Base-by-base conservation (phyloP, 2,329 filamentous ascomycete genomes). In the Rhinocladiella similis region DNA sequence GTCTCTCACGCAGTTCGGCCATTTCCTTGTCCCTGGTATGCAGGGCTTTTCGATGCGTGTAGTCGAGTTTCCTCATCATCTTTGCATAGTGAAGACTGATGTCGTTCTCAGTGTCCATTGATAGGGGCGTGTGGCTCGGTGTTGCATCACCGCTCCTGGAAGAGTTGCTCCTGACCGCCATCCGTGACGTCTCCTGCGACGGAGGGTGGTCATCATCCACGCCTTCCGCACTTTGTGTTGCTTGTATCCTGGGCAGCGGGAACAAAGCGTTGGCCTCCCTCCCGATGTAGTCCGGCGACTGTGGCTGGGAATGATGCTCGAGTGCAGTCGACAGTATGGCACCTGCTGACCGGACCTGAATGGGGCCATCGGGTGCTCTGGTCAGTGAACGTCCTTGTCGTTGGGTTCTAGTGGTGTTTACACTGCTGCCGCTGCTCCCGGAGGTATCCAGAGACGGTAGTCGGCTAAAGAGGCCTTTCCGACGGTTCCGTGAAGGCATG, bases 51-150 rank as follows among this genome's bases (percentile, higher is more conserved):
- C 68, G 63, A 49, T 70, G 64, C 14, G 67, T 61, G 3, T 64
- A 66, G 47, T 70, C 69, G 25, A 70, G 62, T 45, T 62, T 69
- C 41, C 68, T 64, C 52, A 70, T 68, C 52, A 70, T 56, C 9
- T 64, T 56, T 19, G 63, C 63, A 52, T 69, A 70, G 47, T 69
- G 67, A 49, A 66, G 50, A 27, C 54, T 58, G 29, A 65, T 66
- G 22, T 69, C 67, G 50, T 69, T 69, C 39, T 68, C 67, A 9
- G 59, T 58, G 33, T 69, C 67, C 67, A 69, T 69, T 5, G 65
- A 43, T n/a, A 65, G 63, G 2, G 67, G 67, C 16, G 50, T 52
- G 12, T 57, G 54, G 25, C 46, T 61, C 4, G 19, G 39, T 18
- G 39, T 35, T 38, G 20, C 20, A 46, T 16, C n/a, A n/a, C 12